Conservation (phyloP, 306 rosid genomes). For the Begonia peltatifolia region DNA sequence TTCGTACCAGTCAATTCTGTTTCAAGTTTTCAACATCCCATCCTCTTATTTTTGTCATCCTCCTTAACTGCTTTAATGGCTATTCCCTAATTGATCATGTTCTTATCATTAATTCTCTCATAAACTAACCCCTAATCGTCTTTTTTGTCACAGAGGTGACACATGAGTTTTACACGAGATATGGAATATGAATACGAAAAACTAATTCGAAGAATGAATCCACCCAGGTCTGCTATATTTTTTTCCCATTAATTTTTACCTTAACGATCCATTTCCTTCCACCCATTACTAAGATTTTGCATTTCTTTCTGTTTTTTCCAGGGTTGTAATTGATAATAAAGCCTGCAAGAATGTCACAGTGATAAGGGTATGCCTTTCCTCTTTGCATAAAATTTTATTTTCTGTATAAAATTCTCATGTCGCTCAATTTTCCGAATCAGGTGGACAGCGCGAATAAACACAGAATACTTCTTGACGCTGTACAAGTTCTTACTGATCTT, state of each 20-base stretch:
- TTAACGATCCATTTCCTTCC: constrained; percentile 4
- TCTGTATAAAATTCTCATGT: constrained; percentile 2
- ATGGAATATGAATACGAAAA: constrained; percentile 85
- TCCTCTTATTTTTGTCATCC: too few relatives aligned
- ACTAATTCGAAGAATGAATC: constrained; percentile 80
- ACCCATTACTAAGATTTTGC: not conserved
- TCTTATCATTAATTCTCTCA: not conserved
- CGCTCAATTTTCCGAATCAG: constrained; percentile 17
- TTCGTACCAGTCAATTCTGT: constrained; percentile 5
- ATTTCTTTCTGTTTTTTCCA: constrained; percentile 16
- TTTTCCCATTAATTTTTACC: constrained; percentile 1
- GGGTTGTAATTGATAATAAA: constrained; percentile 62
- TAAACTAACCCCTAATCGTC: not conserved
- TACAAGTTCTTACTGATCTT: constrained; percentile 50
- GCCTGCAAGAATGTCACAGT: constrained; percentile 52
- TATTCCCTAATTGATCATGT: not conserved
- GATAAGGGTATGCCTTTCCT: constrained; percentile 26
- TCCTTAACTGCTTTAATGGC: not conserved
- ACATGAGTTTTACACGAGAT: constrained; percentile 58
- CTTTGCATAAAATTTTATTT: not conserved
- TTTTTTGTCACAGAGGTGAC: constrained; percentile 2
- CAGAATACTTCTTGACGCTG: constrained; percentile 60
- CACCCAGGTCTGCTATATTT: constrained; percentile 44
- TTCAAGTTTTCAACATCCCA: constrained; percentile 9
- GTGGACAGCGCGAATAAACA: constrained; percentile 56